Base-by-base conservation (phyloP, 768 basidiomycete genomes). In the Sistotremastrum suecicum region DNA sequence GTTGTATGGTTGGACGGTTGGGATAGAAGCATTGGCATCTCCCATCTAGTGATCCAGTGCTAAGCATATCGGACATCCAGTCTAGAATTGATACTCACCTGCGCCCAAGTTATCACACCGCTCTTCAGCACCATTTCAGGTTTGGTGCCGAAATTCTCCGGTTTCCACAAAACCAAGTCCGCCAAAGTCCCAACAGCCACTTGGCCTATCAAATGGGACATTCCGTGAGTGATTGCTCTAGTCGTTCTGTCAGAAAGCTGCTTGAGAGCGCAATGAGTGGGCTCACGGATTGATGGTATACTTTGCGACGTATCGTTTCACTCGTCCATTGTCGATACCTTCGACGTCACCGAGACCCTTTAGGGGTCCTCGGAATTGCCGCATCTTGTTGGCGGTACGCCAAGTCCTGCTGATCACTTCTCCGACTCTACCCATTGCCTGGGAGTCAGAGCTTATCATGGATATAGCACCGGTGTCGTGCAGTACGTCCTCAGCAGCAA, bases 401-500 rank as follows among this genome's bases (percentile, higher is more conserved):
- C 95, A 99, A 0, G 95, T 95, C 44, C 95, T 67, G 39, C 81
- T 75, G 2, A 89, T 66, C 11, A 98, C 94, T 60, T 99, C 95
- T 7, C 89, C 95, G 5, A 99, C 90, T 11, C 94, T 78, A 7
- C 94, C 92, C 95, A 99, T 98, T 0, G 95, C 95, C 61, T 97
- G 95, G 2, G 90, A 83, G 59, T 99, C 95, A 2, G 87, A 90
- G 52, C 83, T 86, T 53, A 97, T 92, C 79, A 98, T 97, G 3
- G 89, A 84, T 38, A 99, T 95, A 2, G 95, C 91, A 3, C 95
- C 95, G 1, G 63, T 74, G 56, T 94, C 91, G 37, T 94, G 90
- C 32, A 95, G 66, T 11, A 98, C 83, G 58, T 99, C 95, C 61
- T 99, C 95, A 1, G 95, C 95, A 0, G 95, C 95, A 39, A 98